Evolutionary conservation across 176 grass and related monocot genomes (phyloP), one percentile per base, ranked within the genome.

Genomic region (Aegilops longissima): DNA sequence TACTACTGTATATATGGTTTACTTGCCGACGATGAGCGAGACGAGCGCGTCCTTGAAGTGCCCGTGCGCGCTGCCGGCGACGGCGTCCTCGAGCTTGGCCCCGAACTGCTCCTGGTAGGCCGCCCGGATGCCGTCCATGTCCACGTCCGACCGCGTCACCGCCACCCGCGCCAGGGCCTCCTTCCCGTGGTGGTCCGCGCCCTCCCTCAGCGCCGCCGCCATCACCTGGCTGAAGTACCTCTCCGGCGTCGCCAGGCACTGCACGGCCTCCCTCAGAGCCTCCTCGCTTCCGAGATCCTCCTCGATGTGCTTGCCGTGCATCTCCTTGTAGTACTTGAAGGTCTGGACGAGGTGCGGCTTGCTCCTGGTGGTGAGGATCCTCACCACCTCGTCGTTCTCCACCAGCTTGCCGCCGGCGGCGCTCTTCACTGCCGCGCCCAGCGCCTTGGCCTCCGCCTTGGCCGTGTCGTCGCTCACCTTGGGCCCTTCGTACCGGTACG

Each of bases 321-420:
- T 49, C 79, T 93, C 92, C 61, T 90, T 91, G 92, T 96, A 98
- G 62, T 90, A 82, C 86, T 82, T 91, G 93, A 95, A 96, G 21
- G 89, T 91, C 65, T 78, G 65, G 68, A 66, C 82, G 16, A 98
- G 90, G 86, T 98, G 92, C 0, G 83, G 68, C 84, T 92, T 94
- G 97, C 97, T 98, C 86, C 97, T 91, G 3, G 93, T 98, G 35
- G 82, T 88, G 51, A 98, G 90, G 79, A 98, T 89, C 68, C 93
- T 89, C 3, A 98, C 90, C 65, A 96, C 87, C 70, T 98, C 92
- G 0, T 56, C 86, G 63, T 91, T 70, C 92, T 89, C 93, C 59
- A 84, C 83, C 78, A 92, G 90, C 64, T 87, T 90, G 21, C 14
- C 58, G 17, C 38, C 10, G 61, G 31, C 92, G 7, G 73, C 86